Conservation (phyloP, 306 rosid species). For the Cicer chorassanicum region DNA sequence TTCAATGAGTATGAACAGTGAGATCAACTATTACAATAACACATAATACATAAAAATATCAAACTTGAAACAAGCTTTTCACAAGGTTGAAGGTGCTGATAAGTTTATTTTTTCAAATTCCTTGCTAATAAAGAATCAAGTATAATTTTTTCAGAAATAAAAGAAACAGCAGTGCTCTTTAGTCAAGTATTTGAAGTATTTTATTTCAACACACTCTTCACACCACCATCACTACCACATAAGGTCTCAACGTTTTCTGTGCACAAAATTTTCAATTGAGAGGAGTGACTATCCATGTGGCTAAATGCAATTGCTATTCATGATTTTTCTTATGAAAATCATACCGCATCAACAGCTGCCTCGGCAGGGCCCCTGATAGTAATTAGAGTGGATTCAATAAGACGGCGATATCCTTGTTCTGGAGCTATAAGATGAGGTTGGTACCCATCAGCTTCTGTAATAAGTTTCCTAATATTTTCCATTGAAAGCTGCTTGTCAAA, state of each 20-base stretch:
- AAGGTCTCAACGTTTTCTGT: conserved; percentile 2
- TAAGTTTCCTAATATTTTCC: conserved; percentile 90
- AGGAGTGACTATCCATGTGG: not conserved
- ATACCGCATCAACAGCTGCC: conserved; percentile 93
- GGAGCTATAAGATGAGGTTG: conserved; percentile 99
- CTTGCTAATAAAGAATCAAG: conserved; percentile 17
- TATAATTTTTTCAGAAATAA: not conserved
- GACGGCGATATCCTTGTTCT: conserved; percentile 95
- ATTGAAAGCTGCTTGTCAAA: conserved; percentile 93
- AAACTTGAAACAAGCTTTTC: conserved; percentile 3
- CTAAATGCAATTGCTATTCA: conserved; percentile 10
- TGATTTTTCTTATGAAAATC: conserved; percentile 40
- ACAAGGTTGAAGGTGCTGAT: not conserved
- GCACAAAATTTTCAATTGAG: not conserved
- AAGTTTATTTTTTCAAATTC: not conserved
- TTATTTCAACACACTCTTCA: conserved; percentile 27
- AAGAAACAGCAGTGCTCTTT: conserved; percentile 28
- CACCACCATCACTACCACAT: conserved; percentile 16
- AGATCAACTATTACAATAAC: conserved; percentile 20
- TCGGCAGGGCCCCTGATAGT: conserved; percentile 95
- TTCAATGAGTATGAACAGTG: conserved; percentile 34
- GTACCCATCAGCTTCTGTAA: conserved; percentile 97
- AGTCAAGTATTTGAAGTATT: conserved; percentile 16
- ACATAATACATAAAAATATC: conserved; percentile 2
- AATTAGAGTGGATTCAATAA: conserved; percentile 78